phyloP scores from a whole-genome alignment of 768 basidiomycete genomes.

The Termitomyces titanicus region DNA sequence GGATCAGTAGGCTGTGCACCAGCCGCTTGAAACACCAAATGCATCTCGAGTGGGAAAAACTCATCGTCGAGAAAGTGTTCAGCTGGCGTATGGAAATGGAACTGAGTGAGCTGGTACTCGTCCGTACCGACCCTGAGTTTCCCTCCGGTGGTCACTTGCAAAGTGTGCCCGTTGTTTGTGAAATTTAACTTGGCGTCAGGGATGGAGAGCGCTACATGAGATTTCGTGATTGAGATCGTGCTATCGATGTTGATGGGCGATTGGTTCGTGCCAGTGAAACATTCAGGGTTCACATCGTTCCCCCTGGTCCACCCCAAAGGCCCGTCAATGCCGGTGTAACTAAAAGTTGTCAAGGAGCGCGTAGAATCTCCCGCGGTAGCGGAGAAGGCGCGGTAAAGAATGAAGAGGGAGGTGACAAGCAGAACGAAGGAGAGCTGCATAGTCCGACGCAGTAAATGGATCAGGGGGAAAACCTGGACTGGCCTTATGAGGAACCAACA shows the following conservation, averaged over 20 bases:
- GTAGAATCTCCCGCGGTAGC: background rate
- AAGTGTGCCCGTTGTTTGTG: background rate
- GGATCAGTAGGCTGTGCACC: background rate
- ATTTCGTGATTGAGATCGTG: background rate
- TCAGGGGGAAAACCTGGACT: no score
- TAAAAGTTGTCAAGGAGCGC: background rate
- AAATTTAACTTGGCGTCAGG: background rate
- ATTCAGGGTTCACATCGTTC: background rate
- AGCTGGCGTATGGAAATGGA: slow-evolving; percentile 14
- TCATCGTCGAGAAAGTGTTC: slow-evolving; percentile 7
- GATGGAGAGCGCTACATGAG: background rate
- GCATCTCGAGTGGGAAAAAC: slow-evolving; percentile 12
- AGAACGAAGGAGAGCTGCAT: background rate
- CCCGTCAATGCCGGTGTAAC: slow-evolving; percentile 8
- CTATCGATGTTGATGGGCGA: slow-evolving; percentile 11
- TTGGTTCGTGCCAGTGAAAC: slow-evolving; percentile 3
- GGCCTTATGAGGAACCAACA: no score
- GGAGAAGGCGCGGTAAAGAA: background rate
- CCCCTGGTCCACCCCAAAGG: slow-evolving; percentile 9
- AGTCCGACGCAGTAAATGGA: background rate
- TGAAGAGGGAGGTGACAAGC: background rate
- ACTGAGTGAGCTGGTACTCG: background rate
- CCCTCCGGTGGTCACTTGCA: background rate
- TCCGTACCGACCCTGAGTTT: background rate
- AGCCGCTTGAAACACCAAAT: slow-evolving; percentile 8